phyloP scores from a whole-genome alignment of 345 rosid species.

The Iberis pinnata region DNA sequence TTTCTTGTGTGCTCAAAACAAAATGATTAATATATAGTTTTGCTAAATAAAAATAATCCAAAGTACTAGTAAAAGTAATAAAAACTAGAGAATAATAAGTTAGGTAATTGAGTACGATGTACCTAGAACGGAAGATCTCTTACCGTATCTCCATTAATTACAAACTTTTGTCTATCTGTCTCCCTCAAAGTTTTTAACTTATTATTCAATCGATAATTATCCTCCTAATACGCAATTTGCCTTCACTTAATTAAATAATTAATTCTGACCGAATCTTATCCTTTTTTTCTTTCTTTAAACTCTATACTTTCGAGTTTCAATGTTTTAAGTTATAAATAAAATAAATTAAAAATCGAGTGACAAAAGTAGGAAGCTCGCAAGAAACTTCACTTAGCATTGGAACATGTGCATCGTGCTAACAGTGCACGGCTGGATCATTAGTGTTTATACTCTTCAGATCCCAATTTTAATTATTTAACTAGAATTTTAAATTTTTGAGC shows the following conservation, averaged over 20 bases:
- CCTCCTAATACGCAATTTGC: conserved; percentile 15
- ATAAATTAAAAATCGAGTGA: neutral
- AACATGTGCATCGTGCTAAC: conserved; percentile 36
- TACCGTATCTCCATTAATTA: conserved; percentile 31
- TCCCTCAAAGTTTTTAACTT: neutral
- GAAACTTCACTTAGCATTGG: conserved; percentile 31
- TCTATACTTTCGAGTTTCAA: neutral
- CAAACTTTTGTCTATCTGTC: conserved; percentile 15
- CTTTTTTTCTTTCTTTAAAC: neutral
- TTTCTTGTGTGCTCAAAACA: no score
- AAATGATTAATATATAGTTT: no score
- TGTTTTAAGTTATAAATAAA: no score
- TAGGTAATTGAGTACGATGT: conserved; percentile 46
- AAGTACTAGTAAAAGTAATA: no score
- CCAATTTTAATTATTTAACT: neutral
- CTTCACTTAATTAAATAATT: conserved; percentile 14
- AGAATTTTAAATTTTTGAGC: no score
- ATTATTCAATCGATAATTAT: no score
- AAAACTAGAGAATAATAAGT: conserved; percentile 16
- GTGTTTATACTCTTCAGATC: conserved; percentile 32
- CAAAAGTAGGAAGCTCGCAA: conserved; percentile 39
- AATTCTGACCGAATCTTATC: conserved; percentile 13
- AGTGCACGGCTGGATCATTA: conserved; percentile 22
- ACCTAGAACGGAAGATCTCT: conserved; percentile 43
- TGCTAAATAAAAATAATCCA: no score